These are phyloP conservation scores for Tritrichomonas musculus DNA, from an alignment of 208 protist species.

Conservation along the genomic window DNA sequence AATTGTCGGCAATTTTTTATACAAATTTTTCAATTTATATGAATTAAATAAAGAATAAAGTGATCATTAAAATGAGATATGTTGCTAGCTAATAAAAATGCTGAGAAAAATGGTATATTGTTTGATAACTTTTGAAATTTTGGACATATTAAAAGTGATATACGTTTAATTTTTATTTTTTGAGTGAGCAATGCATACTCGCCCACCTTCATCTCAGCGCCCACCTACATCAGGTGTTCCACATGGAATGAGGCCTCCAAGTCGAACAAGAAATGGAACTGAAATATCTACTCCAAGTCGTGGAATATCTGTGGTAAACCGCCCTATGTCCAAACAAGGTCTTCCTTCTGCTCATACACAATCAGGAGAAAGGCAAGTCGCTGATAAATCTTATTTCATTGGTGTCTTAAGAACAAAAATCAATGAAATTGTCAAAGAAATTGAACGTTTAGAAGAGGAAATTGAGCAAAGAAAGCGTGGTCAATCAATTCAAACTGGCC, in stretches of 20 bases:
- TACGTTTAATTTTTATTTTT: too few relatives aligned
- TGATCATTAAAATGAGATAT: too few relatives aligned
- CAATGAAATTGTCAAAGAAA: conserved; percentile 1
- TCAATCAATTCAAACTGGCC: neutral
- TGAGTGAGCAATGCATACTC: too few relatives aligned
- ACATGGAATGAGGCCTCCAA: conserved; percentile 1
- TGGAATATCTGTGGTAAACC: neutral
- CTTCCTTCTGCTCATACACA: neutral
- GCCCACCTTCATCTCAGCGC: neutral
- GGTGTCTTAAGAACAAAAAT: neutral
- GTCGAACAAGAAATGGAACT: neutral
- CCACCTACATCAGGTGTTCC: neutral
- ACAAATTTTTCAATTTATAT: too few relatives aligned
- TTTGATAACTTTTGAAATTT: too few relatives aligned
- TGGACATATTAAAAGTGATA: too few relatives aligned
- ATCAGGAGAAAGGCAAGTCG: neutral
- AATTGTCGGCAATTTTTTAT: too few relatives aligned
- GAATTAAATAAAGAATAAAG: too few relatives aligned
- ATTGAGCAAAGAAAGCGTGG: neutral
- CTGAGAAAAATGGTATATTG: too few relatives aligned
- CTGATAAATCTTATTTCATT: neutral
- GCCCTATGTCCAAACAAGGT: neutral
- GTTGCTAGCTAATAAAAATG: too few relatives aligned
- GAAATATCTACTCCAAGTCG: neutral
- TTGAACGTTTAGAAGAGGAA: conserved; percentile 16